Evolutionary conservation across 768 basidiomycete genomes (phyloP), one percentile per base, ranked within the genome.

Genomic region (Auriscalpium orientale): DNA sequence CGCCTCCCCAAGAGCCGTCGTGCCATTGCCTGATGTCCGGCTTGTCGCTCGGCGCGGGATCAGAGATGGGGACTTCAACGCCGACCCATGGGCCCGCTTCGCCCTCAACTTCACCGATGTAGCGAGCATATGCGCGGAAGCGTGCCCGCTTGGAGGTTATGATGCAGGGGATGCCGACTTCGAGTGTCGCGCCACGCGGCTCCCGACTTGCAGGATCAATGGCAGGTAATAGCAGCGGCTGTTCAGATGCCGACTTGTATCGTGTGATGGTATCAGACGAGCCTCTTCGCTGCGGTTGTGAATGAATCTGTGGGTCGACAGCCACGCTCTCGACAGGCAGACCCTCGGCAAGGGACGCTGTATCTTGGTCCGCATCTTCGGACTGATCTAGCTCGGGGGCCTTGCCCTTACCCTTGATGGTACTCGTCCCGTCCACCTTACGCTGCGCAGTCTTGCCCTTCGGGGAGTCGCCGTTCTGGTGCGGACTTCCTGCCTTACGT

Each of bases 81-180:
- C 92, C 92, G 8, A 94, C 89, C 92, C 92, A 95, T 0, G 89
- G 83, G 1, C 92, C 92, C 5, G 66, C 62, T 68, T 92, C 89
- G 38, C 91, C 92, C 49, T 81, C 77, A 2, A 95, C 84, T 65
- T 91, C 89, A 7, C 89, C 92, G 51, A 95, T 91, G 66, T 95
- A 94, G 5, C 91, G 75, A 20, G 91, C 92, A 64, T 83, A 87
- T 1, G 92, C 92, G 50, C 87, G 84, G 78, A 94, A 91, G 9
- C 90, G 80, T 59, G 86, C 85, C 38, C 87, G 79, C 66, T 89
- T 88, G 44, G 85, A 87, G 3, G 89, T 81, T 59, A 94, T 87
- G 67, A 94, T 91, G 71, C 92, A 94, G 0, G 92, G 90, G 36
- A 94, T 94, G 9, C 91, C 91, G 28, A 93, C 83, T 37, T 89